phyloP scores from a whole-genome alignment of 257 asterid genomes.

The Penstemon davidsonii region DNA sequence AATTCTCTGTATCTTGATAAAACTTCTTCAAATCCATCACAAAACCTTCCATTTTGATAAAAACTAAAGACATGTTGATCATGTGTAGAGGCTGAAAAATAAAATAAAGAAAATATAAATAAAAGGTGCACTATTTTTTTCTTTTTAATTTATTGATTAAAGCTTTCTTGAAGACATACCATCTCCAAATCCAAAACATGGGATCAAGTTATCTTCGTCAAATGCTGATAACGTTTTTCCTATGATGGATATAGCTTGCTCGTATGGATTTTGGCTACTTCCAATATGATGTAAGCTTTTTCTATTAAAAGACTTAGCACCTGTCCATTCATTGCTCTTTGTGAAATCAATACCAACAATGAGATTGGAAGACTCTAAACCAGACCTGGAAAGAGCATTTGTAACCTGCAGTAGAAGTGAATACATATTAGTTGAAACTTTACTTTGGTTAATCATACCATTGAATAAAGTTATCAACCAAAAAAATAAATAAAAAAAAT shows the following conservation, averaged over 20 bases:
- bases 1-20: constrained; percentile 39
- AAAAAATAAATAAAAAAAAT: no score
- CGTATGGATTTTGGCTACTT: constrained; percentile 42
- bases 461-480: no score
- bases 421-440: no score
- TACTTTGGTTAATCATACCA: background rate
- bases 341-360: constrained; percentile 60
- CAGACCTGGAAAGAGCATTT: constrained; percentile 46
- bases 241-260: constrained; percentile 54
- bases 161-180: constrained; percentile 21
- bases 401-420: constrained; percentile 36
- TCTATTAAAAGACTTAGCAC: constrained; percentile 45
- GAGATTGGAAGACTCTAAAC: constrained; percentile 55
- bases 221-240: constrained; percentile 51
- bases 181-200: constrained; percentile 54
- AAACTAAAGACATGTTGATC: constrained; percentile 47
- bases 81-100: constrained; percentile 43
- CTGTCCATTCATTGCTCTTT: constrained; percentile 65
- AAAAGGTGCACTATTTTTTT: no score
- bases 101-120: background rate
- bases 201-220: constrained; percentile 51
- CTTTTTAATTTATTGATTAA: background rate
- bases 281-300: constrained; percentile 51
- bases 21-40: constrained; percentile 51
- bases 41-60: constrained; percentile 42